Evolutionary conservation across 164 flowering plant genomes (phyloP).

Genomic region (Aristolochia fimbriata): DNA sequence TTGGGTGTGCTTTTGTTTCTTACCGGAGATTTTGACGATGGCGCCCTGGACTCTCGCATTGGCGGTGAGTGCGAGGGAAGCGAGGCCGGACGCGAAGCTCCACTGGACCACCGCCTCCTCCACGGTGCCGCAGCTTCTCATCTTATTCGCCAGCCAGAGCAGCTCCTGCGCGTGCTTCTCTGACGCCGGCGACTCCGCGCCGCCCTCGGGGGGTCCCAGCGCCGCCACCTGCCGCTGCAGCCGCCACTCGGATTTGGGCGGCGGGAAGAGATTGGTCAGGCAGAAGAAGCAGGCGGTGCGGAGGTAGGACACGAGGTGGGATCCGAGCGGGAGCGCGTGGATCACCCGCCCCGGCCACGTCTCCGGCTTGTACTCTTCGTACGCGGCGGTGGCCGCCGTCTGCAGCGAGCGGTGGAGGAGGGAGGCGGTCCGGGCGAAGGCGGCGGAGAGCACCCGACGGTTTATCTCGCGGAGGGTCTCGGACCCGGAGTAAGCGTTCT

Average conservation of each 20-base stretch:
- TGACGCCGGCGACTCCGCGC: conserved; percentile 13
- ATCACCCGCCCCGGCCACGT: conserved; percentile 20
- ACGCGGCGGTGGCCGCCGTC: background rate
- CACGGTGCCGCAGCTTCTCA: conserved; percentile 23
- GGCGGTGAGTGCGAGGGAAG: conserved; percentile 30
- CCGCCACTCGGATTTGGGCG: background rate
- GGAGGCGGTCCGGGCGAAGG: conserved; percentile 30
- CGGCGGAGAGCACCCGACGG: conserved; percentile 27
- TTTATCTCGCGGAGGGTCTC: conserved; percentile 26
- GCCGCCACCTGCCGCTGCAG: too few species aligned
- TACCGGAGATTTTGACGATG: conserved; percentile 38
- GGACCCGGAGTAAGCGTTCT: conserved; percentile 26
- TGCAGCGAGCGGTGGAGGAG: conserved; percentile 22
- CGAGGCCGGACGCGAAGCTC: conserved; percentile 39
- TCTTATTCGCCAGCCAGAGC: conserved; percentile 33
- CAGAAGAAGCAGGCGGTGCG: conserved; percentile 14
- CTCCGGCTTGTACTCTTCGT: background rate
- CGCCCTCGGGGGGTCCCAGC: background rate
- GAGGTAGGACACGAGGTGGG: conserved; percentile 17
- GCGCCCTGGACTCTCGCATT: conserved; percentile 36
- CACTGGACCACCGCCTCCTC: conserved; percentile 42
- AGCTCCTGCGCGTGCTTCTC: conserved; percentile 51
- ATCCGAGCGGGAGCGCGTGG: conserved; percentile 28
- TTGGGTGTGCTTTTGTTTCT: background rate
- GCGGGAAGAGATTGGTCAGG: conserved; percentile 3